Percentiles rank a stretch among this genome's conserved stretches.
Conservation (phyloP, 768 basidiomycete species). For the Lepiota brunneoincarnata region DNA sequence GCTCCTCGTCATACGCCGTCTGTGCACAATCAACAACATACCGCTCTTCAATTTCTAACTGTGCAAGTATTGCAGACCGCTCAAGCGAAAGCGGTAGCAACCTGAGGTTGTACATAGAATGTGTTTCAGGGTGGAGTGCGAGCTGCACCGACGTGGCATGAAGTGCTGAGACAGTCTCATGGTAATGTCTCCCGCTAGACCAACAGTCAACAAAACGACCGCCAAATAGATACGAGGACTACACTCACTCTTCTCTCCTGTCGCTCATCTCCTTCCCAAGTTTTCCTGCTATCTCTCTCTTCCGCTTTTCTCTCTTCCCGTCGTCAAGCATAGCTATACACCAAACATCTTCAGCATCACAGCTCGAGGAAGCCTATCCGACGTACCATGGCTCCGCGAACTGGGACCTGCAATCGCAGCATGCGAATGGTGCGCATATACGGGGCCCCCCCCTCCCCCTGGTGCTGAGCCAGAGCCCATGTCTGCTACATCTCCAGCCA, state of each 20-base stretch:
- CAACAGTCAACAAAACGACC: constrained; percentile 7
- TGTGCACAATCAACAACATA: constrained; percentile 65
- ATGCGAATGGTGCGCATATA: constrained; percentile 36
- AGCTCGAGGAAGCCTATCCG: neutral
- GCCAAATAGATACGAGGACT: constrained; percentile 5
- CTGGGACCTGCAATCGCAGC: constrained; percentile 39
- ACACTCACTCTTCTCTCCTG: constrained; percentile 67
- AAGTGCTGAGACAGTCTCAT: constrained; percentile 61
- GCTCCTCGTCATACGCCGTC: constrained; percentile 75
- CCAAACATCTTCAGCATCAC: neutral
- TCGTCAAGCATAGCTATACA: constrained; percentile 28
- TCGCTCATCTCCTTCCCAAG: constrained; percentile 72
- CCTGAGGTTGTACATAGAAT: constrained; percentile 65
- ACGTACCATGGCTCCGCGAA: constrained; percentile 40
- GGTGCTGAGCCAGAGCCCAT: constrained; percentile 17
- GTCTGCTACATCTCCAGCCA: constrained; percentile 24
- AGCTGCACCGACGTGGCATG: constrained; percentile 59
- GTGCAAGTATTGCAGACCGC: constrained; percentile 70
- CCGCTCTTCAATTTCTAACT: constrained; percentile 65
- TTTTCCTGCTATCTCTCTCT: constrained; percentile 68
- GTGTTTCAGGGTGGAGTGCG: constrained; percentile 63
- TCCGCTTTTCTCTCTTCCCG: constrained; percentile 60
- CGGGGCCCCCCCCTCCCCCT: constrained; percentile 13
- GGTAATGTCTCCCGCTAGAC: constrained; percentile 55
- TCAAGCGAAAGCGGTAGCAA: constrained; percentile 73